Base-by-base conservation (phyloP, 2,329 filamentous ascomycete genomes). In the Hymenoscyphus scutula region DNA sequence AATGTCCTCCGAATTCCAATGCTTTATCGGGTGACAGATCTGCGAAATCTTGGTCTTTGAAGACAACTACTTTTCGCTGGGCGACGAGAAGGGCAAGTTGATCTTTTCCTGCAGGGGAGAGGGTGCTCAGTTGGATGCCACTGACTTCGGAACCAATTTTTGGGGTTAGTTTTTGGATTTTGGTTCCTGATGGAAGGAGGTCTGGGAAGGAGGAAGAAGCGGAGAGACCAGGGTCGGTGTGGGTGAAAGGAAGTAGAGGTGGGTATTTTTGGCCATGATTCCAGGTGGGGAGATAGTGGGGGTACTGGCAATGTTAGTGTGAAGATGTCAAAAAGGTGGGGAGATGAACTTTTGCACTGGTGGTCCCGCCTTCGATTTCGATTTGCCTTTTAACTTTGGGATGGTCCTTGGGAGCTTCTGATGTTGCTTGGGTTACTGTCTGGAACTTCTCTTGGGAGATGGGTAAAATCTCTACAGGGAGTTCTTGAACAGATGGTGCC, bases 21-120 rank as follows among this genome's bases (percentile, higher is more conserved):
- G 87, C 89, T 7, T 90, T 80, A 37, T 84, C 74, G 69, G 92
- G 90, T 5, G 88, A 82, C 7, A 91, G 80, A 67, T 89, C 80
- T 32, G 84, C 84, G 65, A 88, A 85, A 74, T 92, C 87, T 72
- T 92, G 90, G 70, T 86, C 81, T 27, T 89, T 84, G 81, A 93
- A 92, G n/a, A 86, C 85, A 10, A 91, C 88, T 2, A 92, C 89
- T 72, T 91, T 91, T 71, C 88, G 85, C 76, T 91, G 82, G 17
- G 89, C 86, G 7, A 92, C 87, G 65, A 89, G 85, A 23, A 89
- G 82, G 0, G 90, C 89, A 1, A 93, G 80, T 73, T 93, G 87
- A 70, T 92, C 87, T 72, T 90, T 91, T 60, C 86, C 89, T n/a
- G 85, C 84, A 38, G 85, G 77, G 55, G 78, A 83, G 5, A 93